Evolutionary conservation across 352 stramenopile species (phyloP), one percentile per base, ranked within the genome.

Genomic region (Achlya hypogyna): DNA sequence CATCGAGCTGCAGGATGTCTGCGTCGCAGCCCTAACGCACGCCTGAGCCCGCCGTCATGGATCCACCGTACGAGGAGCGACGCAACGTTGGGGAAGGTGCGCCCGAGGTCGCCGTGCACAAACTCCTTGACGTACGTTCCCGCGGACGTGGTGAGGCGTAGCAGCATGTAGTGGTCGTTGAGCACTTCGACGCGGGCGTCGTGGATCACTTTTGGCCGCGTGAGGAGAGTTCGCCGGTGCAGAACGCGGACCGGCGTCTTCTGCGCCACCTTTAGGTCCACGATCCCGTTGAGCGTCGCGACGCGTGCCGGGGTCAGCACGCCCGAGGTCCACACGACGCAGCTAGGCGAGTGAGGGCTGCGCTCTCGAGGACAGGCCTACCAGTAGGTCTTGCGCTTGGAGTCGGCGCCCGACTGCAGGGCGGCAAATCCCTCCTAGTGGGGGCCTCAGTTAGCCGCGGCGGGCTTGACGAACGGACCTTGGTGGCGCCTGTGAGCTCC

Each of bases 101-200:
- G 86, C 10, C 96, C 96, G 35, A 98, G 91, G 81, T 99, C 97
- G 20, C 96, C 96, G 75, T 99, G 96, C 25, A 99, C 94, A 75
- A 99, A 99, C 79, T 99, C 97, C 74, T 99, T 99, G 47, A 99
- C 97, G 73, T 99, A 99, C 9, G 96, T 99, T 49, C 93, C 93
- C 4, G 95, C 96, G 34, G 87, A 97, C 2, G 97, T 99, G 34
- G 82, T 94, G 28, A 99, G 76, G 32, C 91, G 79, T 62, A 99
- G 69, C 22, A 98, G 75, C 82, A 98, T 98, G 78, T 97, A 99
- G 69, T 99, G 95, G 54, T 93, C 77, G 76, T 99, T 98, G 20
- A 99, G 74, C 43, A 94, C 83, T 47, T 94, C 74, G 31, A 85
- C 94, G 18, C 82, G 82, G 56, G 96, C 82, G 6, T 66, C 75